Evolutionary conservation across 257 asterid genomes (phyloP), one percentile per base, ranked within the genome.

Genomic region (Solanum piurae): DNA sequence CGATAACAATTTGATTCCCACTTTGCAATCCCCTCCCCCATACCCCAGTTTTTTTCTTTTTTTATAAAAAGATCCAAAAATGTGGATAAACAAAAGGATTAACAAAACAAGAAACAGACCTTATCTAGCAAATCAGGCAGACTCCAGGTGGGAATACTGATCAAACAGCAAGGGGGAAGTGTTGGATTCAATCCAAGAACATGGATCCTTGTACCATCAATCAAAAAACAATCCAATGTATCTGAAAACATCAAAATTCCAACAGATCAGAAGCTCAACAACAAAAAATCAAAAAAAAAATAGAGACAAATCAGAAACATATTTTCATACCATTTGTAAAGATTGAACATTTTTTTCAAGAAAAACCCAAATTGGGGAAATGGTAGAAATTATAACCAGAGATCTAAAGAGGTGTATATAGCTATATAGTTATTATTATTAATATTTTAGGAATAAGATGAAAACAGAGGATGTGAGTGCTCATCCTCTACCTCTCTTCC

Each of bases 41-140:
- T 64, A 64, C 9, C 62, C n/a, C 62, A 49, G 20, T 49, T 49
- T 49, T 49, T 52, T 52, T 14, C 9, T 2, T 16, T 52, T 52
- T 52, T 52, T 6, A 52, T 2, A 52, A 18, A 89, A 87, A 94
- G 94, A 94, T 92, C 94, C 93, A 89, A 88, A 89, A 88, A 87
- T 85, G 90, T 77, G 80, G 83, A 85, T 60, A 73, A 42, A 34
- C 52, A 69, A 87, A 74, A 25, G 62, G 49, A 88, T 79, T 62
- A 74, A 87, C 52, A 40, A 87, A 79, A n/a, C 58, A 25, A 87
- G 18, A 88, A 74, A 33, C 86, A 86, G 12, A 94, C 98, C 98
- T 95, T 94, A 94, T 92, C 94, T 91, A 92, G 94, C 91, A 89
- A 92, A 91, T 93, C 93, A 88, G 92, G 94, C 93, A 93, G 95